A percentile compares a stretch with the other conserved stretches of the same genome.
These are phyloP conservation scores for Alternaria ethzedia DNA, from an alignment of 2,329 filamentous ascomycete species.

Conservation along the genomic window DNA sequence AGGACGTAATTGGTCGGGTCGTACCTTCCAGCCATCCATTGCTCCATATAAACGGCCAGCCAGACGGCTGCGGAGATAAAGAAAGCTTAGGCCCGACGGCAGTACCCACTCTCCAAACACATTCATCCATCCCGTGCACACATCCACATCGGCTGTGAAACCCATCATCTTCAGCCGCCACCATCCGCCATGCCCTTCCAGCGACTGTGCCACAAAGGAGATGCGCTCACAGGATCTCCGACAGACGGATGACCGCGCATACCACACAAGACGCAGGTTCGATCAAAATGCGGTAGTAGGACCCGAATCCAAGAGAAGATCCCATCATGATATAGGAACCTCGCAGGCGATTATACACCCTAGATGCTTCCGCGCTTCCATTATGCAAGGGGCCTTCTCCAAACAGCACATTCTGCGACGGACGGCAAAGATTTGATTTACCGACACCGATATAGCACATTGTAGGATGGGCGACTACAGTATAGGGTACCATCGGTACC, in stretches of 20 bases:
- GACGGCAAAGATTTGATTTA: neutral
- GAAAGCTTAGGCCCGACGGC: neutral
- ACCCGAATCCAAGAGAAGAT: neutral
- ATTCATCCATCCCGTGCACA: neutral
- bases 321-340: neutral
- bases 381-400: neutral
- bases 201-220: constrained; percentile 1
- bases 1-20: neutral
- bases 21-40: neutral
- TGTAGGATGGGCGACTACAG: neutral
- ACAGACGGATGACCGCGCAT: neutral
- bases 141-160: neutral
- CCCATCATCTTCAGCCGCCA: neutral
- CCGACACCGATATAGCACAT: neutral
- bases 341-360: neutral
- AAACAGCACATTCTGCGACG: neutral
- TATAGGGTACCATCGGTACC: neutral
- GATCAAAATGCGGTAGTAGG: neutral
- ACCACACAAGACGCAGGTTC: neutral
- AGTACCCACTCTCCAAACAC: neutral
- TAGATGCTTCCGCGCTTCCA: neutral
- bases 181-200: neutral
- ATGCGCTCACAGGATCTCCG: neutral
- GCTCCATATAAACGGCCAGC: neutral
- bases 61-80: neutral